A percentile compares a stretch with the other conserved stretches of the same genome.
Conservation (phyloP, 352 stramenopile genomes). For the Globisporangium acanthophoron region DNA sequence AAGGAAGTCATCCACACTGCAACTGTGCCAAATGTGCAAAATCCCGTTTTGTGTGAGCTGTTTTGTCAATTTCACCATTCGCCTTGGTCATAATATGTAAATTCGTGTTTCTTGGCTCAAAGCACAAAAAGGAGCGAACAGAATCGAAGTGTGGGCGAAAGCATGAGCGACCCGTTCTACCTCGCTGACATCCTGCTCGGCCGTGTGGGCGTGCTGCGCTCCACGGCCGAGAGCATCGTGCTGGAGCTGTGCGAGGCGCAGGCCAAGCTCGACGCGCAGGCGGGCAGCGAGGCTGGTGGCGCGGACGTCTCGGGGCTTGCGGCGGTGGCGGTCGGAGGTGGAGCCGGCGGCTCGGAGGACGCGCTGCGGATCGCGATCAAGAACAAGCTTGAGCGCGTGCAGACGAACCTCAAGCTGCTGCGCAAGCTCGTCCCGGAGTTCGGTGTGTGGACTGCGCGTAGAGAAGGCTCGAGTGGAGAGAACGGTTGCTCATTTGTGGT, state of each 20-base stretch:
- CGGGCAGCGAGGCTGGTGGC: constrained; percentile 4
- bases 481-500: background rate
- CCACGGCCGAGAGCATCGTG: constrained; percentile 82
- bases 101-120: too few species aligned
- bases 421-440: constrained; percentile 82
- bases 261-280: constrained; percentile 44
- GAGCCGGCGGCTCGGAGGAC: constrained; percentile 35
- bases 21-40: background rate
- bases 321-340: constrained; percentile 1
- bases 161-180: constrained; percentile 86
- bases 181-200: constrained; percentile 81
- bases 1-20: background rate
- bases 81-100: background rate
- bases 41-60: background rate
- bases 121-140: too few species aligned
- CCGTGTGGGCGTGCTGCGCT: constrained; percentile 76
- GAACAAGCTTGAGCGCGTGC: constrained; percentile 80
- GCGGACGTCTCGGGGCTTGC: constrained; percentile 6
- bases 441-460: constrained; percentile 25
- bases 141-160: too few species aligned
- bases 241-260: constrained; percentile 75
- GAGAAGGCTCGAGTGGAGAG: constrained; percentile 1
- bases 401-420: constrained; percentile 84
- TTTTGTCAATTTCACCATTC: background rate
- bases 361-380: constrained; percentile 74